phyloP scores from a whole-genome alignment of 331 rosid genomes.

The Erythrophleum ivorense region DNA sequence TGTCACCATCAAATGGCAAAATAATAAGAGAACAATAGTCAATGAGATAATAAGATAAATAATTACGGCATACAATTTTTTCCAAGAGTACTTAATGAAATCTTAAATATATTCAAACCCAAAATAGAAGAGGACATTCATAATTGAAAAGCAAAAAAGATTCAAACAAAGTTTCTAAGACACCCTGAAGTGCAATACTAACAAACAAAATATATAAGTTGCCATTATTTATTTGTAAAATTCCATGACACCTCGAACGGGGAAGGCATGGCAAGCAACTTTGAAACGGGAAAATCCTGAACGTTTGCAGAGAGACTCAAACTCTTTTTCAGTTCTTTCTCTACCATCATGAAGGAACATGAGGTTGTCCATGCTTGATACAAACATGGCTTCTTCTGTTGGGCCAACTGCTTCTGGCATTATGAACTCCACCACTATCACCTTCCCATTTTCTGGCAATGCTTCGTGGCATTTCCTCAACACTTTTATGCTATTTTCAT shows the following conservation, averaged over 20 bases:
- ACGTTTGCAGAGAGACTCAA: not conserved
- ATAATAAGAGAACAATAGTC: too few species aligned
- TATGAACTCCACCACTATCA: conserved; percentile 38
- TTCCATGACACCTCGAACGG: not conserved
- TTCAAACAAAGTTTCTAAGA: too few species aligned
- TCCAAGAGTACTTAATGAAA: too few species aligned
- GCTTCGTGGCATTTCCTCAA: conserved; percentile 36
- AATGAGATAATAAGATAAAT: too few species aligned
- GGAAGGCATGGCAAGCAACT: not conserved
- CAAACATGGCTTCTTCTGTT: conserved; percentile 23
- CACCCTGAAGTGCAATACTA: too few species aligned
- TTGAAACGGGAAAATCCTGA: not conserved
- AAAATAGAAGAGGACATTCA: too few species aligned
- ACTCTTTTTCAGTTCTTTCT: conserved; percentile 32
- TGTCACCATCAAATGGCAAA: too few species aligned
- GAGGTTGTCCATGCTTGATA: conserved; percentile 33
- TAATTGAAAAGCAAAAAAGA: too few species aligned
- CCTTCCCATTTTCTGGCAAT: conserved; percentile 36
- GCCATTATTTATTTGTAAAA: not conserved
- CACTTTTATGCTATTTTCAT: conserved; percentile 31
- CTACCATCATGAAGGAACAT: conserved; percentile 37
- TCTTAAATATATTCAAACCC: too few species aligned
- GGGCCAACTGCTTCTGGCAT: conserved; percentile 18
- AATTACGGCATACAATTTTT: too few species aligned
- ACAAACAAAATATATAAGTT: not conserved